Evolutionary conservation across 2,329 filamentous ascomycete species (phyloP).

Genomic region (Penicillium nordicum): DNA sequence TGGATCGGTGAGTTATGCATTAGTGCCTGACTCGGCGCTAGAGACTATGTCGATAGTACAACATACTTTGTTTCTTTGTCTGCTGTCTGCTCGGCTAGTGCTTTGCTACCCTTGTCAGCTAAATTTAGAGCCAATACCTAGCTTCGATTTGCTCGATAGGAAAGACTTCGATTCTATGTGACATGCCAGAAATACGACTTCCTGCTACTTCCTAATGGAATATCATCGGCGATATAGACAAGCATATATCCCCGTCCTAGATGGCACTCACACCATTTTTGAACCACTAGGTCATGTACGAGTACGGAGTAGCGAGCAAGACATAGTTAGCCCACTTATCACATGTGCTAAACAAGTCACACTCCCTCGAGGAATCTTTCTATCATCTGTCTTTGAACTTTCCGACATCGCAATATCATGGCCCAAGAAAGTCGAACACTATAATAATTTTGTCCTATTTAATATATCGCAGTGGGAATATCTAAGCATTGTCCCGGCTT

Average conservation of each 20-base stretch:
- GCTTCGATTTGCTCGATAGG: background rate
- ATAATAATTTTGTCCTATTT: background rate
- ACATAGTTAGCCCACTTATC: background rate
- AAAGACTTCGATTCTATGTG: background rate
- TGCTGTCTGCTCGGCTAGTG: background rate
- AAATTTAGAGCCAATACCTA: background rate
- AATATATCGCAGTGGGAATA: background rate
- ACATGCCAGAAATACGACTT: background rate
- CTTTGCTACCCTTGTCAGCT: background rate
- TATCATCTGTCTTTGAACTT: background rate
- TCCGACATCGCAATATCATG: background rate
- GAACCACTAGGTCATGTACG: background rate
- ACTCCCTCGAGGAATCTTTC: background rate
- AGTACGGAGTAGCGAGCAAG: background rate
- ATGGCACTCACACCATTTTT: background rate
- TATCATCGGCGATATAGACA: background rate
- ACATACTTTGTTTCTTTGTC: background rate
- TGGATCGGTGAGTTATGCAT: background rate
- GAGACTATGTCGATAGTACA: background rate
- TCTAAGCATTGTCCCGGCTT: background rate
- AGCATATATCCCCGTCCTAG: background rate
- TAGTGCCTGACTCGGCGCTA: constrained; percentile 1
- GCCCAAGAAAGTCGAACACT: background rate
- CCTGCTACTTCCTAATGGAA: background rate
- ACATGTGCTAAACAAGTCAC: background rate